phyloP scores from a whole-genome alignment of 768 basidiomycete genomes.

The Steccherinum ochraceum region DNA sequence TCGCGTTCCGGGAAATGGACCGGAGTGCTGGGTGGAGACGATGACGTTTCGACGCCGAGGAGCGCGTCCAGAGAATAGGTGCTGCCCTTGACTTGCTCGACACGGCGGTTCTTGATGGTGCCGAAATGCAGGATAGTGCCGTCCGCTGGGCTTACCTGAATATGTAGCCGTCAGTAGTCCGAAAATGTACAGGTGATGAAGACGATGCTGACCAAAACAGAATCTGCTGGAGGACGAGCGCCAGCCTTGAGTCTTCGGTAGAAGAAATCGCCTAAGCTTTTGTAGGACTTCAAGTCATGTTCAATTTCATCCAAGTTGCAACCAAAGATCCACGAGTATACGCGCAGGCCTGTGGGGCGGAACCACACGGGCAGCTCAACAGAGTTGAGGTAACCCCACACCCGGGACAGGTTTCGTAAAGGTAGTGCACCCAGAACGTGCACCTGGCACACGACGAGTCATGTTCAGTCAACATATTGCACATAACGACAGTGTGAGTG shows the following conservation, averaged over 20 bases:
- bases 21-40: conserved; percentile 33
- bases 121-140: conserved; percentile 92
- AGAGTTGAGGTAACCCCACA: conserved; percentile 96
- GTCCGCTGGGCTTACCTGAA: conserved; percentile 88
- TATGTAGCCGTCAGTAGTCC: conserved; percentile 1
- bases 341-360: conserved; percentile 80
- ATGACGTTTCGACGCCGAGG: conserved; percentile 64
- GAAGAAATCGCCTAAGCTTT: conserved; percentile 92
- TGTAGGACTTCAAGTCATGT: conserved; percentile 70
- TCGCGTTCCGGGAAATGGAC: conserved; percentile 40
- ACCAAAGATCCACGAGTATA: conserved; percentile 86
- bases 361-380: conserved; percentile 92
- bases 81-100: conserved; percentile 97
- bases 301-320: conserved; percentile 94
- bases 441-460: conserved; percentile 47
- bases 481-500: background rate
- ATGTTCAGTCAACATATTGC: background rate
- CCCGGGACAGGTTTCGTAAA: conserved; percentile 87
- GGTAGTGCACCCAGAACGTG: conserved; percentile 95
- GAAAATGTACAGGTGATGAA: background rate
- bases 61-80: conserved; percentile 95
- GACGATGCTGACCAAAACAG: conserved; percentile 51
- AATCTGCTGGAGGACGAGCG: conserved; percentile 70
- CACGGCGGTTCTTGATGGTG: conserved; percentile 64
- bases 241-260: conserved; percentile 83